Evolutionary conservation across 2,329 filamentous ascomycete genomes (phyloP), one percentile per base, ranked within the genome.

Genomic region (Podosphaera leucotricha): DNA sequence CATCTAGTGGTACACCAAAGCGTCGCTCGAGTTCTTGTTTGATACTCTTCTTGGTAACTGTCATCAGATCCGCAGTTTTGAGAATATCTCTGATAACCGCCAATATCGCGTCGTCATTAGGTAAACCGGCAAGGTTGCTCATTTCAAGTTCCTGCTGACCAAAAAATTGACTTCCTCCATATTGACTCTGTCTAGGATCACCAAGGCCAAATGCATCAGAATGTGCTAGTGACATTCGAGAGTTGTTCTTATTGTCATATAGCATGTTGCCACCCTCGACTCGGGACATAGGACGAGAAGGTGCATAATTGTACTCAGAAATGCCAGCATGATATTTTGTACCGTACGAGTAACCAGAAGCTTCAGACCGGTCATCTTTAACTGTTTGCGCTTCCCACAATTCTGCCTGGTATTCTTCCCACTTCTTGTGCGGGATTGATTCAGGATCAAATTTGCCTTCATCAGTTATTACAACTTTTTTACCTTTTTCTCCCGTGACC

Each of bases 341-440:
- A 45, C 76, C 87, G 58, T 95, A 98, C 45, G 82, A 92, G 65
- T 83, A 81, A 46, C 87, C 87, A n/a, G 85, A 94, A 43, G 87
- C 65, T 61, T 94, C 87, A 8, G 85, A 93, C 47, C 72, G 77
- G 20, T 76, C 66, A 58, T 98, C 90, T 51, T 77, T 73, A 55
- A 76, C 72, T 41, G 68, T 70, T 47, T 80, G 78, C n/a, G 81
- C 67, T 58, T 98, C 90, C 90, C 87, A 98, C 38, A 98, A 75
- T 68, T 95, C 90, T 49, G 80, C 80, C 62, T 98, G 90, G 61
- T 95, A 98, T 56, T 98, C 90, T 61, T 98, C 90, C 90, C 90
- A 98, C 69, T 82, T 90, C 77, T 95, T 98, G 64, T 83, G 82
- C 18, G 90, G 90, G 52, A 98, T 95, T 33, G 77, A 82, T 40